These are phyloP conservation scores for Clarireedia paspali DNA, from an alignment of 2,329 filamentous ascomycete genomes.

Conservation along the genomic window DNA sequence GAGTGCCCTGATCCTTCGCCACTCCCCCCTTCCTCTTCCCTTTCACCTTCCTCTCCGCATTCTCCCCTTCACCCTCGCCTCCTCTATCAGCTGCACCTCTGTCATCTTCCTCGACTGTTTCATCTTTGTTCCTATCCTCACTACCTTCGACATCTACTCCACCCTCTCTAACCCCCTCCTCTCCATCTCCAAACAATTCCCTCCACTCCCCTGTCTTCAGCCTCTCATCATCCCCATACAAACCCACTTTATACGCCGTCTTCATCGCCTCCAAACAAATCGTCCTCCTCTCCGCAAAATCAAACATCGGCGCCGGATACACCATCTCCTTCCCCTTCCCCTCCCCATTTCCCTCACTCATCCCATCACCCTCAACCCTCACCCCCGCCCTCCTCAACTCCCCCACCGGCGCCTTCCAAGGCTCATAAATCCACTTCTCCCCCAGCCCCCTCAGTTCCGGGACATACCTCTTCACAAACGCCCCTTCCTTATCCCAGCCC, in stretches of 20 bases:
- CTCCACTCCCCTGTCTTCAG: constrained; percentile 55
- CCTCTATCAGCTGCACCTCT: constrained; percentile 12
- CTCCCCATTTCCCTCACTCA: too few relatives aligned
- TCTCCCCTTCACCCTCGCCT: constrained; percentile 10
- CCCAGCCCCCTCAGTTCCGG: constrained; percentile 57
- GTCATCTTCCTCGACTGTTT: constrained; percentile 10
- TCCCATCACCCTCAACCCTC: neutral
- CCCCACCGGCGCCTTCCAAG: constrained; percentile 62
- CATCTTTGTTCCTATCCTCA: constrained; percentile 17
- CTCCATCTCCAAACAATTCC: constrained; percentile 36
- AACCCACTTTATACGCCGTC: constrained; percentile 55
- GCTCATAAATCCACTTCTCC: constrained; percentile 70
- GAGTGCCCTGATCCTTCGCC: constrained; percentile 16
- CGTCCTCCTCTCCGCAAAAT: constrained; percentile 56
- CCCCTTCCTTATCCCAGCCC: constrained; percentile 66
- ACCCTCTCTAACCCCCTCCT: constrained; percentile 21
- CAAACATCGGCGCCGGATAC: constrained; percentile 55
- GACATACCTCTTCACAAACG: constrained; percentile 56
- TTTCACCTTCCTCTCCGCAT: constrained; percentile 9
- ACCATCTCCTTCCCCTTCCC: neutral
- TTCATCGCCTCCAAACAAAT: constrained; percentile 63
- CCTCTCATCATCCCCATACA: constrained; percentile 55
- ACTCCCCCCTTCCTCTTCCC: constrained; percentile 9
- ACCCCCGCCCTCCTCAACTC: constrained; percentile 58
- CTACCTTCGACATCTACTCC: constrained; percentile 27